Base-by-base conservation (phyloP, 2,329 filamentous ascomycete genomes). In the Aspergillus proliferans region DNA sequence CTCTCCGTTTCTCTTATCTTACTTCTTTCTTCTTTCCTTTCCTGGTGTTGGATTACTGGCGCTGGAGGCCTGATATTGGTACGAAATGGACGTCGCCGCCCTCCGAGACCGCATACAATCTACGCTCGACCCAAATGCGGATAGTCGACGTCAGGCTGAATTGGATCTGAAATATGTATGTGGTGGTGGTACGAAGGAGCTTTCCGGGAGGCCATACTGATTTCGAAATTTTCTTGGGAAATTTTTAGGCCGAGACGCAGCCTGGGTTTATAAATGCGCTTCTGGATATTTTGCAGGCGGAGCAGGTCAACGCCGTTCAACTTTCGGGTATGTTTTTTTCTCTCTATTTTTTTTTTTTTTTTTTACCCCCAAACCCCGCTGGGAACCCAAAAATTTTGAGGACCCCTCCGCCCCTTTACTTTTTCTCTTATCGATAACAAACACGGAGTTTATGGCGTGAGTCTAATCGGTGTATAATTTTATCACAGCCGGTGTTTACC, bases 261-360 rank as follows among this genome's bases (percentile, higher is more conserved):
- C 79, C 87, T 53, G 91, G 91, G 58, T 97, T 98, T 71, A 86
- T 88, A 67, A 88, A 93, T 71, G 88, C 88, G 61, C 83, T 97
- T 54, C 79, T 96, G 63, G 88, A 94, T 68, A 90, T 98, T 64
- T 78, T 97, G 60, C 86, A 94, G 74, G 81, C 82, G 53, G 93
- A 98, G 73, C 87, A 91, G 72, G 87, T 95, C 60, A 79, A 83
- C 63, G 85, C 85, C 55, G 83, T 96, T 59, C 86, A 91, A 64
- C 80, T 96, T 50, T 92, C 92, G 53, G 88, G 92, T 97, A 86
- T 65, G 84, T 76, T 46, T 15, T 36, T 44, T 18, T 33, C 21
- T 44, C 26, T 43, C 46, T 22, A 6, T 22, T 26, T 47, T 49
- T 42, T 43, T 33, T 44, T 24, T 42, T 47, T 10, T 28, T 12